Evolutionary conservation across 2,329 filamentous ascomycete genomes (phyloP), one percentile per base, ranked within the genome.

Genomic region (Exophiala dermatitidis): DNA sequence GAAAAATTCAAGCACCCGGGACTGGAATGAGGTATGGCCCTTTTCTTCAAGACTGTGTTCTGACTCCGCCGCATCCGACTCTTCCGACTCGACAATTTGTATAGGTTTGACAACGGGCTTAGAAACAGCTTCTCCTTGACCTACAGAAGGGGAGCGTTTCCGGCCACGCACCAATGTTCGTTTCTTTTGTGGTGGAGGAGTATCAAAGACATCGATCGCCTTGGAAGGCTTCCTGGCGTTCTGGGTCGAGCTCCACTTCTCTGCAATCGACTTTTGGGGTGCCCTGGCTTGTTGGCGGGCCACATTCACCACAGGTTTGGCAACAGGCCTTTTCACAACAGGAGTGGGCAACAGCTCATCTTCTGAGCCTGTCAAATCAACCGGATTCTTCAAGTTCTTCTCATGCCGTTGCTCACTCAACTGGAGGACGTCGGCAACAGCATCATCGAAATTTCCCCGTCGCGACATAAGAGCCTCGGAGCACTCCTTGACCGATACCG

Each of bases 1-100:
- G 69, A 98, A 83, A 64, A 90, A 94, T 5, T 83, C 78, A 30
- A 97, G 74, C 4, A 96, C 80, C 51, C 77, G 77, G 3, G 64
- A 65, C 31, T 81, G 75, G 38, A 81, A 66, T 3, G 52, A 50
- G 6, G 34, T 41, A n/a, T 50, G 46, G 28, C 7, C 66, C 10
- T 70, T 68, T 47, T 73, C 70, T 29, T 73, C 71, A 41, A 72
- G 71, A 3, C 64, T 57, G 19, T 67, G 66, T 26, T 69, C 71
- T 29, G 66, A 62, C 29, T 67, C 69, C 6, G 68, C 58, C 43
- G 71, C 73, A 42, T 74, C 72, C 9, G 69, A 69, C 8, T 76
- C 74, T 1, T 75, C 74, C 12, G 54, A 59, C 3, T 77, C 72
- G 33, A 69, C 63, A 30, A 66, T 32, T 29, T 30, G 29, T 10